Percentiles rank a stretch among this genome's conserved stretches.
phyloP scores from a whole-genome alignment of 2,329 filamentous ascomycete genomes.

The Sporothrix humicola region DNA sequence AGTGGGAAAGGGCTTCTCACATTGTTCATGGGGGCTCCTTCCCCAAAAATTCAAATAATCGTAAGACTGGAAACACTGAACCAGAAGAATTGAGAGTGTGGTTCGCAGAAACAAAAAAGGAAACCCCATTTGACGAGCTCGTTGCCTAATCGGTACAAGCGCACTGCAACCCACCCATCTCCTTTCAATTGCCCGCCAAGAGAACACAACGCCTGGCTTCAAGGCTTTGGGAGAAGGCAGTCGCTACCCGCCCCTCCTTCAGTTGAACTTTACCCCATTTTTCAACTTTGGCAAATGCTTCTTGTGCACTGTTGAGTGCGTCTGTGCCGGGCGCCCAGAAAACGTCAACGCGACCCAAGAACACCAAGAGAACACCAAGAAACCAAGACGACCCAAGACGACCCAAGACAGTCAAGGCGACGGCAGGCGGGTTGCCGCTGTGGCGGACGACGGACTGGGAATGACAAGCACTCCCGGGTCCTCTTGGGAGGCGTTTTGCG shows the following conservation, averaged over 20 bases:
- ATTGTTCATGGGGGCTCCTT: not conserved
- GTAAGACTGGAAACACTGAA: not conserved
- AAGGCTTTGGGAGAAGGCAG: not conserved
- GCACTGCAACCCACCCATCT: not conserved
- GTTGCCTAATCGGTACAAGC: slow-evolving; percentile 22
- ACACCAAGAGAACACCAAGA: not conserved
- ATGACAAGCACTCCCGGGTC: slow-evolving; percentile 2
- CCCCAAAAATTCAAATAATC: not conserved
- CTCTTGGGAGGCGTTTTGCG: not conserved
- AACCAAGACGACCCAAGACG: not conserved
- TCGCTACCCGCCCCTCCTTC: slow-evolving; percentile 9
- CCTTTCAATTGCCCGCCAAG: not conserved
- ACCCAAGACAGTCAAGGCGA: slow-evolving; percentile 12
- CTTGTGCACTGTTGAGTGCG: not conserved
- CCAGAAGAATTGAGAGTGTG: not conserved
- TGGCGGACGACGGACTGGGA: not conserved
- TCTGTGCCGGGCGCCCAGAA: slow-evolving; percentile 6
- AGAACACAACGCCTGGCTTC: not conserved
- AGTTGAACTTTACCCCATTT: not conserved
- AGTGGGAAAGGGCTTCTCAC: not conserved
- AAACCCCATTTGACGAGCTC: slow-evolving; percentile 22
- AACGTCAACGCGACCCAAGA: not conserved
- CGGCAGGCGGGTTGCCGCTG: slow-evolving; percentile 7
- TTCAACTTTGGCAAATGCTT: not conserved
- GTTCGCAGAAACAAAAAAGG: not conserved